Conservation (phyloP, 331 rosid species). For the Cydonia oblonga region DNA sequence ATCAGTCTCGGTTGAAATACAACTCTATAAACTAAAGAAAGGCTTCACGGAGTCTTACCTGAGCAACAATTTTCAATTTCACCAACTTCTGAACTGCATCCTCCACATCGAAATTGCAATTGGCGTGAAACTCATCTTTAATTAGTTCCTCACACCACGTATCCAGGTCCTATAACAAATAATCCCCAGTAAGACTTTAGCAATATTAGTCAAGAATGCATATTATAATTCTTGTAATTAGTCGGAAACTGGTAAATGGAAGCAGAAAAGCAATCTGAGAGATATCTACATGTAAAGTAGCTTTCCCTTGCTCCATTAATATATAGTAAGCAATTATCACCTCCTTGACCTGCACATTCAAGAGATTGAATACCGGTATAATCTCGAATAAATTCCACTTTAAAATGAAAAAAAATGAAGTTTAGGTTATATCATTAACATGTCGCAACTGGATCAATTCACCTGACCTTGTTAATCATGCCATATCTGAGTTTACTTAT, state of each 20-base stretch:
- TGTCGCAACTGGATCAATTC: neutral
- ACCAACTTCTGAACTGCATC: too few relatives aligned
- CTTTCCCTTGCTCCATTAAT: slow-evolving; percentile 91
- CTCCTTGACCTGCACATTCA: slow-evolving; percentile 73
- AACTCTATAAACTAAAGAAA: too few relatives aligned
- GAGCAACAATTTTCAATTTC: too few relatives aligned
- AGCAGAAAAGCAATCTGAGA: neutral
- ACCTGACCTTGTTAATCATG: neutral
- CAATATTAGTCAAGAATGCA: too few relatives aligned
- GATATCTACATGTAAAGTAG: slow-evolving; percentile 51
- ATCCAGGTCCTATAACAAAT: too few relatives aligned
- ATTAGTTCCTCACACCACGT: too few relatives aligned
- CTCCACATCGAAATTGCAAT: too few relatives aligned
- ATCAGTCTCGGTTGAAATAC: neutral
- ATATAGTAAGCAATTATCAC: slow-evolving; percentile 79
- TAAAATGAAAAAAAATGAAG: neutral
- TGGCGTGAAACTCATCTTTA: too few relatives aligned
- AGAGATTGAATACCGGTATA: neutral
- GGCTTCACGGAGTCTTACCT: too few relatives aligned
- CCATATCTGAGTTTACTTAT: neutral
- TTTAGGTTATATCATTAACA: neutral
- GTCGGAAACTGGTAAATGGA: neutral
- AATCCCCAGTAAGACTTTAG: too few relatives aligned
- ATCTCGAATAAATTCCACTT: neutral
- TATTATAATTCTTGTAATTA: too few relatives aligned